A percentile compares a stretch with the other conserved stretches of the same genome.
phyloP scores from a whole-genome alignment of 2,329 filamentous ascomycete species.

The Cercospora zeina region DNA sequence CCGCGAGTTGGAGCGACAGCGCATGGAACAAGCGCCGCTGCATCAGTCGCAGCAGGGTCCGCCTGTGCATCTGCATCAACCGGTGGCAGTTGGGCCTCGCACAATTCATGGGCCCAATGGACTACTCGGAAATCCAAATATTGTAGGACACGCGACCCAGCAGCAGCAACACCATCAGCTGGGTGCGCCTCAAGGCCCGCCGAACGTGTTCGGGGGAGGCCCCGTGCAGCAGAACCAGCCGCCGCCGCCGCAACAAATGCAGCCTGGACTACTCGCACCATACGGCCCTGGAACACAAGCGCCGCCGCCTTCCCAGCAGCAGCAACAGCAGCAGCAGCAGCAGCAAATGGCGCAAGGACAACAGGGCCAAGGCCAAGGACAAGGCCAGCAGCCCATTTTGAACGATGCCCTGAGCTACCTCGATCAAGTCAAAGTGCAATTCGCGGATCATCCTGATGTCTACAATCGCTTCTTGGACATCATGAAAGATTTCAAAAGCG shows the following conservation, averaged over 20 bases:
- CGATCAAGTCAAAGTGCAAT: slow-evolving; percentile 97
- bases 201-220: slow-evolving; percentile 69
- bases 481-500: slow-evolving; percentile 99
- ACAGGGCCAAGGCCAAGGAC: slow-evolving; percentile 55
- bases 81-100: slow-evolving; percentile 74
- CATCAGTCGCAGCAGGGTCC: slow-evolving; percentile 83
- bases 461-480: slow-evolving; percentile 97
- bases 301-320: slow-evolving; percentile 35
- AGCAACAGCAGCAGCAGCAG: slow-evolving; percentile 33
- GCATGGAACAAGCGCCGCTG: slow-evolving; percentile 66
- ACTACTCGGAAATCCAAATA: slow-evolving; percentile 64
- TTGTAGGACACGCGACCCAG: slow-evolving; percentile 40
- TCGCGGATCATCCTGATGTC: slow-evolving; percentile 93
- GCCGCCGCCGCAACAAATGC: slow-evolving; percentile 52
- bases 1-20: slow-evolving; percentile 65
- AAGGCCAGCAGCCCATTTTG: slow-evolving; percentile 81
- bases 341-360: slow-evolving; percentile 26
- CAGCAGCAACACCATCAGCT: slow-evolving; percentile 52
- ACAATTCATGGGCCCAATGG: slow-evolving; percentile 93
- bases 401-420: slow-evolving; percentile 91
- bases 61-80: slow-evolving; percentile 86
- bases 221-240: slow-evolving; percentile 64
- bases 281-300: slow-evolving; percentile 41
- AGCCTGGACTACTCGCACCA: slow-evolving; percentile 49
- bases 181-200: slow-evolving; percentile 60